These are phyloP conservation scores for Xerophyta viscosa DNA, from an alignment of 106 monocot species.

Conservation along the genomic window DNA sequence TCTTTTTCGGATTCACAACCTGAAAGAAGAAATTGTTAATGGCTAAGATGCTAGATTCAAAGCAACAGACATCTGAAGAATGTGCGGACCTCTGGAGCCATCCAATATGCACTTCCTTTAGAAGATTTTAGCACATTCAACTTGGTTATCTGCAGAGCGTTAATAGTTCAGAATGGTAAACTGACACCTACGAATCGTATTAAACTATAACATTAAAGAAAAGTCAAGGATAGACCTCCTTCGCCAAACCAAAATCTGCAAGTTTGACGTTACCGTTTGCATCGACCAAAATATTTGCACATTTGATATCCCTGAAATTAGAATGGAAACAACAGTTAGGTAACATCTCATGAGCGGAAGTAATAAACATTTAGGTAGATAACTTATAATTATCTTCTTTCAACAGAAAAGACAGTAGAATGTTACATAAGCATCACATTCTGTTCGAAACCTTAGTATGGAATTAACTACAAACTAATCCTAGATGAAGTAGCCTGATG, in stretches of 20 bases:
- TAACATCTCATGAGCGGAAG: too few species aligned
- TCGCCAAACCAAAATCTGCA: constrained; percentile 96
- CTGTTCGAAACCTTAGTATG: too few species aligned
- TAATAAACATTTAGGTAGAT: too few species aligned
- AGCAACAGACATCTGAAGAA: not conserved
- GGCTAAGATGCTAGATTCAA: not conserved
- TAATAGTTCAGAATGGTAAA: not conserved
- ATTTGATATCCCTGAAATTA: constrained; percentile 81
- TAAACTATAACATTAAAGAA: not conserved
- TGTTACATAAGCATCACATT: too few species aligned
- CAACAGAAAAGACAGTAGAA: too few species aligned
- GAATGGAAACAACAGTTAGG: not conserved
- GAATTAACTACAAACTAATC: too few species aligned
- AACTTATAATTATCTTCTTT: too few species aligned
- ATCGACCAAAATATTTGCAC: constrained; percentile 94
- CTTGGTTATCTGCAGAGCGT: constrained; percentile 42
- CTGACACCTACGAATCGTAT: not conserved
- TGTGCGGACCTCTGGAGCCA: constrained; percentile 89
- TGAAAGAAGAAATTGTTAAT: constrained; percentile 9
- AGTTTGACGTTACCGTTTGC: constrained; percentile 90
- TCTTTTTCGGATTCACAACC: constrained; percentile 52
- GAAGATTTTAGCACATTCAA: constrained; percentile 71
- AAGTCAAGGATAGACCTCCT: constrained; percentile 44
- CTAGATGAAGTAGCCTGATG: too few species aligned
- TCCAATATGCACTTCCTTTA: constrained; percentile 98